Evolutionary conservation across 1,139 yeast genomes (phyloP), one percentile per base, ranked within the genome.

Genomic region (Zygoascus hellenicus): DNA sequence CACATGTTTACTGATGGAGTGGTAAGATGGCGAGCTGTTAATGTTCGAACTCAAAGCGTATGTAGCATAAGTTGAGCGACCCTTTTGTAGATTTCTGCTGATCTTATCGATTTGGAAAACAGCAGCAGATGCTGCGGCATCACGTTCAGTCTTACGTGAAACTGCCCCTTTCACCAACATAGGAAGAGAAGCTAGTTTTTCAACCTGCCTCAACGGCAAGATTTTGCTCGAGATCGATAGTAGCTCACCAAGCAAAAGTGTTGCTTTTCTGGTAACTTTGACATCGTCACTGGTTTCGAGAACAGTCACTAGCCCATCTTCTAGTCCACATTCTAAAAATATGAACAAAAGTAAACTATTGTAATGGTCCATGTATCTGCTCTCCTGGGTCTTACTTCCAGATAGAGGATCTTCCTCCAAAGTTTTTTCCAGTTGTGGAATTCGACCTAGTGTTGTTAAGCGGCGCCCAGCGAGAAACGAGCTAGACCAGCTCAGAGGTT

Each of bases 191-290:
- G 63, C 60, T 13, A 65, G 50, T 29, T 55, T 52, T 9, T 49
- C 46, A 10, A 69, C 54, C 4, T 62, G 56, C 9, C 58, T 58
- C 9, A 58, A 60, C 0, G 88, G 86, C 1, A 85, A 65, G 5
- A 83, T 61, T 38, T 69, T 72, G 45, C 77, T 72, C 0, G 85
- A 71, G 49, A 84, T 63, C 45, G 75, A 72, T 47, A 77, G 70
- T 11, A 87, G 68, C 57, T 84, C 88, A 0, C 88, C 76, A 2
- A 85, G 58, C 7, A 89, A 68, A 19, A 77, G 67, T 9, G 84
- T 75, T 0, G 89, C 82, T 60, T 85, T 85, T 16, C 80, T 70
- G 1, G 76, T 65, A 35, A 73, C 75, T 2, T 69, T 62, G 14
- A 70, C 74, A 47, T 75, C 75, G 5, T 66, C 60, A 37, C 75